Base-by-base conservation (phyloP, 129 eudicot species). In the Flaveria brownii region DNA sequence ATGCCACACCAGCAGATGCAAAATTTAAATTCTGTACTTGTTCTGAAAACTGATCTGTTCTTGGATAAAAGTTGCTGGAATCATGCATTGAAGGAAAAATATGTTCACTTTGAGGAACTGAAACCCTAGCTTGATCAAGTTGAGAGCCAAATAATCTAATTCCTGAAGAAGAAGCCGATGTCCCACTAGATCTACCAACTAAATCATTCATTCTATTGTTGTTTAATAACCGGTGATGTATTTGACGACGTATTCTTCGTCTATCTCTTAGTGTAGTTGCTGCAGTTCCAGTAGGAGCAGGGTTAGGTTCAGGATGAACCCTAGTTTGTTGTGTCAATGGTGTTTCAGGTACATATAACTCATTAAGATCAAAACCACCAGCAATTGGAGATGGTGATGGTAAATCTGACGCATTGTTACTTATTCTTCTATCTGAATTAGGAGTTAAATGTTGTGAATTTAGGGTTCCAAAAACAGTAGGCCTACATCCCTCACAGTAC, bases 401-500 rank as follows among this genome's bases (percentile, higher is more conserved):
- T 62, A 85, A 57, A 76, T 78, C 79, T 18, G 90, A 81, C n/a
- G 62, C 69, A 71, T 82, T 75, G 72, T 60, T 79, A 68, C 39
- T 79, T 79, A 86, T 64, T 77, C 87, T 89, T 72, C 80, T 85
- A 82, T 78, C 88, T 23, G 87, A 77, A 9, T 78, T 81, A 43
- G 84, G 85, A 65, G 85, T 84, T 74, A 77, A 75, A 71, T 64
- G 72, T 74, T 93, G 92, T 13, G 87, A 62, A 63, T 80, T 80
- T 68, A 82, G 64, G 54, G 87, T 78, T 17, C 79, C 90, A 55
- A 82, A 83, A 62, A 91, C 89, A 74, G 91, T 82, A 4, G 96
- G 91, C 74, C 94, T 86, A 70, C 99, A 95, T 77, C 96, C 96
- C 39, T 91, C 97, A 70, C 99, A 95, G 56, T 91, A 91, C 97